A percentile compares a stretch with the other conserved stretches of the same genome.
These are phyloP conservation scores for Pichia kluyveri DNA, from an alignment of 805 yeast species.

Conservation along the genomic window DNA sequence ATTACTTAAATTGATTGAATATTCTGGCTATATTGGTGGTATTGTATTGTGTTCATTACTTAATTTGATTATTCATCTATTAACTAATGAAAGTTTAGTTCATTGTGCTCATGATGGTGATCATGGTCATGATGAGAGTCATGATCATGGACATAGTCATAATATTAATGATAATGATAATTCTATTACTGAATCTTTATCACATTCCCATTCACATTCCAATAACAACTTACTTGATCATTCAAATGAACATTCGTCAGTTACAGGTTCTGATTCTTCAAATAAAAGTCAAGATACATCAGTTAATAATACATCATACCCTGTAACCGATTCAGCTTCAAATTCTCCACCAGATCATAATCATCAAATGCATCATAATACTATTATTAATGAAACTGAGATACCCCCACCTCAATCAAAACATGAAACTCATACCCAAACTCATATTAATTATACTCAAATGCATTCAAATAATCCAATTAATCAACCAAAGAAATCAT, in stretches of 20 bases:
- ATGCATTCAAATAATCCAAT: background rate
- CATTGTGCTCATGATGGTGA: conserved; percentile 65
- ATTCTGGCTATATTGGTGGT: conserved; percentile 39
- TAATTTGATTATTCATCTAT: conserved; percentile 58
- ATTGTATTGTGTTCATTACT: conserved; percentile 48
- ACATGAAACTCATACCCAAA: too few relatives aligned
- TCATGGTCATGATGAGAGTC: background rate
- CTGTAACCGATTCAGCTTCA: background rate
- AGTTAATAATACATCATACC: background rate
- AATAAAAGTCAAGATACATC: background rate
- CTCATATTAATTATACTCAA: background rate
- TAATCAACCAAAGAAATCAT: background rate
- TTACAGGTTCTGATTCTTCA: background rate
- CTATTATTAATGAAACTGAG: too few relatives aligned
- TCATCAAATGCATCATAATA: too few relatives aligned
- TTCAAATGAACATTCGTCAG: background rate
- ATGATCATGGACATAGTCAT: conserved; percentile 4
- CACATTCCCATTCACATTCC: conserved; percentile 9
- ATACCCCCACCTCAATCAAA: too few relatives aligned
- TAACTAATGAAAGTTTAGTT: conserved; percentile 74
- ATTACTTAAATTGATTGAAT: conserved; percentile 34
- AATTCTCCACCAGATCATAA: too few relatives aligned
- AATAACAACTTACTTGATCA: background rate
- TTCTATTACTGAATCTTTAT: background rate
- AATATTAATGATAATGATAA: background rate